Evolutionary conservation across 2,329 filamentous ascomycete species (phyloP).

Genomic region (Coniochaeta sp.): DNA sequence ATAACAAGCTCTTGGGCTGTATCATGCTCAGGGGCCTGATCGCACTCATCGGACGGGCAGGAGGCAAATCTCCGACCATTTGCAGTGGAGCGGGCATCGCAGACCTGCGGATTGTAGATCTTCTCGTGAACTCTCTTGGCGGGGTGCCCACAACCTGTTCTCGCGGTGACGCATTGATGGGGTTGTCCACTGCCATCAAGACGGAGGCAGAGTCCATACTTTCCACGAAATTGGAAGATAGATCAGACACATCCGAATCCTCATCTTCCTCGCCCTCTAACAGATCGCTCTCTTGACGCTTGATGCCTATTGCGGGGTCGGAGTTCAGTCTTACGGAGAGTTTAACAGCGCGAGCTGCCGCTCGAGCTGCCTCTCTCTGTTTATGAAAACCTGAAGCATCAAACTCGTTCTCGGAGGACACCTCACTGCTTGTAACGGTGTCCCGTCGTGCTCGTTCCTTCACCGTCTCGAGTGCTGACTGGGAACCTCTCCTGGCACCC

Average conservation of each 20-base stretch:
- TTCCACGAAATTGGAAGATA: slow-evolving; percentile 57
- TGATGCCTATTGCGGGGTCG: slow-evolving; percentile 35
- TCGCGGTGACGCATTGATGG: slow-evolving; percentile 45
- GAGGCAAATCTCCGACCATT: slow-evolving; percentile 59
- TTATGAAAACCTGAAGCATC: slow-evolving; percentile 59
- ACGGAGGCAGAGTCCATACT: slow-evolving; percentile 67
- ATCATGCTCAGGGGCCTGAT: slow-evolving; percentile 58
- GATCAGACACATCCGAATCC: slow-evolving; percentile 53
- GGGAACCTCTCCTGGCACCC: slow-evolving; percentile 55
- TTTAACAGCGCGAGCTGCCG: slow-evolving; percentile 46
- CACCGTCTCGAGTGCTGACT: slow-evolving; percentile 62
- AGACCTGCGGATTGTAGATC: slow-evolving; percentile 57
- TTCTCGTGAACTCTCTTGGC: slow-evolving; percentile 50
- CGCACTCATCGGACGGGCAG: slow-evolving; percentile 60
- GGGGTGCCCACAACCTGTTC: slow-evolving; percentile 57
- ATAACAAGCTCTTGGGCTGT: slow-evolving; percentile 63
- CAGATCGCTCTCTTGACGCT: slow-evolving; percentile 39
- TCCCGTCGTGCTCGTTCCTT: slow-evolving; percentile 64
- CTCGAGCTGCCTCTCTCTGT: slow-evolving; percentile 52
- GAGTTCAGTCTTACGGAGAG: slow-evolving; percentile 45
- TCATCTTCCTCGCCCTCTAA: slow-evolving; percentile 51
- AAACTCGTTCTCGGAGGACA: slow-evolving; percentile 76
- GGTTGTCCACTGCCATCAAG: slow-evolving; percentile 55
- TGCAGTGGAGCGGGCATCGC: slow-evolving; percentile 47
- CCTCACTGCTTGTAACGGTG: slow-evolving; percentile 74